Conservation (phyloP, 2,329 filamentous ascomycete genomes). For the Apiospora kogelbergensis region DNA sequence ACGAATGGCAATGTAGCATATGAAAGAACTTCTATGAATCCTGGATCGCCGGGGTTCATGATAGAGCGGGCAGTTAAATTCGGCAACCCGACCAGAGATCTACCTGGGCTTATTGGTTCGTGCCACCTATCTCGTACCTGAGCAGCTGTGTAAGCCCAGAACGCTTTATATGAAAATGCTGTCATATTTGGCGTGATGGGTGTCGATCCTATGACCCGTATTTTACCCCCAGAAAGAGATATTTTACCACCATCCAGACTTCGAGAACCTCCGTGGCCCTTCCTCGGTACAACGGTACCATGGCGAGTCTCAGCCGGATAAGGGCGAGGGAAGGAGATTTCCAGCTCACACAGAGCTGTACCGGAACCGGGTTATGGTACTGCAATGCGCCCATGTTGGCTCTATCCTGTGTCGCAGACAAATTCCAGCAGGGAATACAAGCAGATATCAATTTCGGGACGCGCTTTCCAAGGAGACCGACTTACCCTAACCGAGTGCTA, state of each 20-base stretch:
- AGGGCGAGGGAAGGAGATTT: neutral
- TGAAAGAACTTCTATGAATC: neutral
- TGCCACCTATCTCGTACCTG: neutral
- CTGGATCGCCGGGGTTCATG: neutral
- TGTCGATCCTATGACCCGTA: neutral
- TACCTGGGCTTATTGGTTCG: neutral
- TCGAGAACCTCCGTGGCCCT: neutral
- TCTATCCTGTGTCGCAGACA: neutral
- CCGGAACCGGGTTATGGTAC: neutral
- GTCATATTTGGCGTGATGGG: neutral
- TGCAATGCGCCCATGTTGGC: neutral
- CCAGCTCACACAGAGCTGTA: neutral
- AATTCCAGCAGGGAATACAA: neutral
- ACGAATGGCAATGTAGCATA: neutral
- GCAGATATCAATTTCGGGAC: neutral
- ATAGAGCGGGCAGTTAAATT: neutral
- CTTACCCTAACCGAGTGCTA: neutral
- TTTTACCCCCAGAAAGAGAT: neutral
- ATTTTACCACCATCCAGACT: neutral
- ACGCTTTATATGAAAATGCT: neutral
- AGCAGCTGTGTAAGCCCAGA: neutral
- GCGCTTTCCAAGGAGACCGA: neutral
- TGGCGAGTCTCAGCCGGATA: neutral
- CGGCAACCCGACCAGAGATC: neutral
- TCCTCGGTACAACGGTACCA: neutral